Evolutionary conservation across 2,329 filamentous ascomycete genomes (phyloP).

Genomic region (Karstenula rhodostoma): DNA sequence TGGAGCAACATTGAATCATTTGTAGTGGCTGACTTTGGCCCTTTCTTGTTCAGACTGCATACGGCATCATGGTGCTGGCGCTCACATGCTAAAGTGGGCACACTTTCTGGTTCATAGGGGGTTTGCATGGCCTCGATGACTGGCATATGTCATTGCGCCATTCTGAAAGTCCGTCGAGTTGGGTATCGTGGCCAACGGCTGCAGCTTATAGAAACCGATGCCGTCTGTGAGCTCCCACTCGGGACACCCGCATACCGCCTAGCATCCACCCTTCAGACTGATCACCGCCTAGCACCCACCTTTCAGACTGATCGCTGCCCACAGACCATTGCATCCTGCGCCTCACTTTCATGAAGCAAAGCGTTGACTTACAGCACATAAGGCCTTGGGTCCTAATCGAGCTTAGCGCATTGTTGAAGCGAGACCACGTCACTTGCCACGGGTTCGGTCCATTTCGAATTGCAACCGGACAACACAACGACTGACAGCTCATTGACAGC

Average conservation of each 20-base stretch:
- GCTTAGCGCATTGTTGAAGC: conserved; percentile 7
- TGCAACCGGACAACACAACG: conserved; percentile 16
- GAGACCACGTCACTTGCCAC: conserved; percentile 11
- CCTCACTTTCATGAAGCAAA: conserved; percentile 2
- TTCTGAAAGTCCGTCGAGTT: not conserved
- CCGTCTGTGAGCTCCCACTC: not conserved
- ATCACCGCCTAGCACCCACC: not conserved
- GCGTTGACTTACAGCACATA: not conserved
- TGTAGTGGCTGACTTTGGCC: not conserved
- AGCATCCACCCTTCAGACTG: not conserved
- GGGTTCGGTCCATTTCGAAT: not conserved
- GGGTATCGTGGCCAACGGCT: not conserved
- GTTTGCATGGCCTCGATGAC: not conserved
- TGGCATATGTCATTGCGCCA: not conserved
- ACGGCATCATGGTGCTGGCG: not conserved
- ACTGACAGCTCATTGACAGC: conserved; percentile 17
- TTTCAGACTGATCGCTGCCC: not conserved
- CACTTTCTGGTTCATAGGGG: not conserved
- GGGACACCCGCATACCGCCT: not conserved
- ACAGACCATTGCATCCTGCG: not conserved
- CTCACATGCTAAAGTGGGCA: not conserved
- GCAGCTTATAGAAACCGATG: not conserved
- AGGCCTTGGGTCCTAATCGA: not conserved
- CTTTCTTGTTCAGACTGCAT: not conserved
- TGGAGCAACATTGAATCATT: not conserved